A percentile compares a stretch with the other conserved stretches of the same genome.
Conservation (phyloP, 768 basidiomycete genomes). For the Amyloporia xantha region DNA sequence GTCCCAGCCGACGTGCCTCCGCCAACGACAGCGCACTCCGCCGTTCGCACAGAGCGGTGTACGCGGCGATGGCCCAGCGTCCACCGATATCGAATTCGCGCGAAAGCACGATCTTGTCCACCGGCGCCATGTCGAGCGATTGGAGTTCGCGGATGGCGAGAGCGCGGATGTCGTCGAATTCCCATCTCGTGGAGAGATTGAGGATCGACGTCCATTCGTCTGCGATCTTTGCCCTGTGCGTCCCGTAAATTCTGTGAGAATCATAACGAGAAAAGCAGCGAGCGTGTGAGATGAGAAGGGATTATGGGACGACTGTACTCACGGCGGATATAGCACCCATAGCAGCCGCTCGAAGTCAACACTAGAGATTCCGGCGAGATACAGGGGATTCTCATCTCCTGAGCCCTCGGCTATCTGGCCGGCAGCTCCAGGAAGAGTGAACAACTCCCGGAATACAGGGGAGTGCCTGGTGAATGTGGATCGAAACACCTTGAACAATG, state of each 20-base stretch:
- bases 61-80: constrained; percentile 7
- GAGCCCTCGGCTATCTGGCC: constrained; percentile 9
- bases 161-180: constrained; percentile 10
- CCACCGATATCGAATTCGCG: neutral
- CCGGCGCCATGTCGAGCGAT: constrained; percentile 5
- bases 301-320: neutral
- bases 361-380: constrained; percentile 7
- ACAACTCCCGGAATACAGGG: constrained; percentile 9
- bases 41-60: constrained; percentile 9
- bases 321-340: constrained; percentile 13
- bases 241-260: neutral
- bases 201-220: constrained; percentile 15
- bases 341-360: constrained; percentile 12
- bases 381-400: constrained; percentile 10
- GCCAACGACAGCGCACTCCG: constrained; percentile 1
- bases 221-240: constrained; percentile 6
- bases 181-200: constrained; percentile 13
- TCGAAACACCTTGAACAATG: constrained; percentile 11
- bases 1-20: constrained; percentile 8
- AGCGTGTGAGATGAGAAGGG: neutral
- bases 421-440: constrained; percentile 11
- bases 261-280: neutral
- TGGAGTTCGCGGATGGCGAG: constrained; percentile 6
- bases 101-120: constrained; percentile 9
- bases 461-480: constrained; percentile 14